Percentiles rank a stretch among this genome's conserved stretches.
These are phyloP conservation scores for Exophiala spinifera DNA, from an alignment of 2,329 filamentous ascomycete genomes.

Conservation along the genomic window DNA sequence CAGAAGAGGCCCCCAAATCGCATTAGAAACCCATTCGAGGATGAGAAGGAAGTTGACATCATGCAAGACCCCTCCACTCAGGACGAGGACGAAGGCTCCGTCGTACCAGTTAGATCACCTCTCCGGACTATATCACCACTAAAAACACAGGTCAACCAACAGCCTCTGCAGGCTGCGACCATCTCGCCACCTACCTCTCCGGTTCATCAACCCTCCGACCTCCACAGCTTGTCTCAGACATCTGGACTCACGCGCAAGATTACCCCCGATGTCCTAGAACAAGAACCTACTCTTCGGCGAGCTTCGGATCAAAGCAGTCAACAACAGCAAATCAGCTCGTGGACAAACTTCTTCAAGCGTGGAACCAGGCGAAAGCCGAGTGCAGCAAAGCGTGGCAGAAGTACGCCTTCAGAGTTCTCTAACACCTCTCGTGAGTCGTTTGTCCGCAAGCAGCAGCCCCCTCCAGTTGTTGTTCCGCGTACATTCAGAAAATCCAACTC, in stretches of 20 bases:
- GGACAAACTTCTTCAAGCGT: conserved; percentile 74
- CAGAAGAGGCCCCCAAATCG: background rate
- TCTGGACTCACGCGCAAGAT: conserved; percentile 51
- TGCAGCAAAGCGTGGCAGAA: conserved; percentile 49
- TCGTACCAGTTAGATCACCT: conserved; percentile 24
- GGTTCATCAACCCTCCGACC: conserved; percentile 43
- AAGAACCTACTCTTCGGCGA: conserved; percentile 52
- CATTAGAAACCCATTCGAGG: conserved; percentile 30
- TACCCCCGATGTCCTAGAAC: conserved; percentile 52
- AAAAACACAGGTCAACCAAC: conserved; percentile 6
- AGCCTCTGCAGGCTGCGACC: conserved; percentile 36
- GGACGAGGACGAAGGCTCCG: conserved; percentile 22
- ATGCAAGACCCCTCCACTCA: conserved; percentile 21
- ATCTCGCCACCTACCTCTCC: conserved; percentile 49
- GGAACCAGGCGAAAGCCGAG: conserved; percentile 54
- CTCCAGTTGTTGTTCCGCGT: conserved; percentile 38
- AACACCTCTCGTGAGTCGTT: conserved; percentile 91
- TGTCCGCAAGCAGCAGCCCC: conserved; percentile 50
- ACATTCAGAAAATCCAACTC: conserved; percentile 45
- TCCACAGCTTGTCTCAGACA: conserved; percentile 54
- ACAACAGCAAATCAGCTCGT: conserved; percentile 45
- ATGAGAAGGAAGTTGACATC: conserved; percentile 28
- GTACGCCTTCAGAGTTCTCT: conserved; percentile 73
- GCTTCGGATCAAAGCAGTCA: conserved; percentile 54
- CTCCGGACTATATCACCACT: conserved; percentile 20